These are phyloP conservation scores for Sanghuangporus sanghuang DNA, from an alignment of 1,284 basidiomycete genomes.

Conservation along the genomic window DNA sequence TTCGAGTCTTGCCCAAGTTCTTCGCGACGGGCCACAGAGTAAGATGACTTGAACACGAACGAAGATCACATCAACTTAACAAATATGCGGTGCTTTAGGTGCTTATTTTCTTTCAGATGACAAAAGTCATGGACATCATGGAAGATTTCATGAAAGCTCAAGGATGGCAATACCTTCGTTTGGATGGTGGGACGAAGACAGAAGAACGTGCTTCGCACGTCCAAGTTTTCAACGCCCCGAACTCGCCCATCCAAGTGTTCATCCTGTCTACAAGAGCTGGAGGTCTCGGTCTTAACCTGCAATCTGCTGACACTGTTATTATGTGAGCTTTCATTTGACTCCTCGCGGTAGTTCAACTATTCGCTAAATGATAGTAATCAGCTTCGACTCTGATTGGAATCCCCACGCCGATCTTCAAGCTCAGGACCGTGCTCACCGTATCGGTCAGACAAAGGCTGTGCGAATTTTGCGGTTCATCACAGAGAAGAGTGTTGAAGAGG, in stretches of 20 bases:
- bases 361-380: conserved; percentile 24
- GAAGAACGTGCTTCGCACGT: conserved; percentile 94
- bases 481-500: conserved; percentile 97
- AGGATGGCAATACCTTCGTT: conserved; percentile 87
- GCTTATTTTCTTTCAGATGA: conserved; percentile 99
- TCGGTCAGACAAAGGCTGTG: conserved; percentile 98
- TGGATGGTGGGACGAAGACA: conserved; percentile 98
- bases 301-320: conserved; percentile 98
- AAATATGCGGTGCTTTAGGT: conserved; percentile 45
- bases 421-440: conserved; percentile 99
- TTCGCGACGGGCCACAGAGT: conserved; percentile 91
- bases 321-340: conserved; percentile 61
- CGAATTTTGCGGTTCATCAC: conserved; percentile 96
- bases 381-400: conserved; percentile 94
- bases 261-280: conserved; percentile 95
- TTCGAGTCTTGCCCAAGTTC: conserved; percentile 91
- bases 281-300: conserved; percentile 96
- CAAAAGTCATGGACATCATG: conserved; percentile 99
- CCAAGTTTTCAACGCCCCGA: conserved; percentile 85
- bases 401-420: conserved; percentile 98
- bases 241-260: conserved; percentile 92
- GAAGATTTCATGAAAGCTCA: conserved; percentile 95
- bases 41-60: conserved; percentile 21
- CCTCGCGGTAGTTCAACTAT: background rate
- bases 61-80: conserved; percentile 6